Conservation (phyloP, 164 flowering plant genomes). For the Saururus chinensis region DNA sequence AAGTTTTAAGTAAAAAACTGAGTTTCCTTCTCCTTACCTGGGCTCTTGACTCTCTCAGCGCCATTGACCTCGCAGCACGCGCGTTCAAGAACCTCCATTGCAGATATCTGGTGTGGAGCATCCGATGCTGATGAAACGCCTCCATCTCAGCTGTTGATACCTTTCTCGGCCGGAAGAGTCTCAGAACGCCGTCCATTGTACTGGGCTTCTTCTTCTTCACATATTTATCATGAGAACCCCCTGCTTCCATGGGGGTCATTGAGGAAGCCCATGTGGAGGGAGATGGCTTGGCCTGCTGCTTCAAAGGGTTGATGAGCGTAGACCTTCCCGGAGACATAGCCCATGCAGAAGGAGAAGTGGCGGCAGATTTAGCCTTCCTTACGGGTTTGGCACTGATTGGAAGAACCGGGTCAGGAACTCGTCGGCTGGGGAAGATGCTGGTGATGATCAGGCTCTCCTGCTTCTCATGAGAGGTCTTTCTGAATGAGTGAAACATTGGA, state of each 20-base stretch:
- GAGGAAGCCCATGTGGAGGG: not conserved
- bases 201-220: slow-evolving; percentile 9
- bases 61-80: slow-evolving; percentile 32
- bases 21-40: slow-evolving; percentile 30
- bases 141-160: slow-evolving; percentile 22
- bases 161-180: slow-evolving; percentile 46
- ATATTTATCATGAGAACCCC: not conserved
- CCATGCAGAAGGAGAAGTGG: slow-evolving; percentile 62
- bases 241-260: not conserved
- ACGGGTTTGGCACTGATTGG: not conserved
- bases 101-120: slow-evolving; percentile 39
- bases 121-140: slow-evolving; percentile 32
- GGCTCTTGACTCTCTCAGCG: slow-evolving; percentile 19
- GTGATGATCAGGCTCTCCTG: slow-evolving; percentile 2
- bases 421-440: slow-evolving; percentile 1
- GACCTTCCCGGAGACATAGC: slow-evolving; percentile 63
- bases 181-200: slow-evolving; percentile 38
- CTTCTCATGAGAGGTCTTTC: slow-evolving; percentile 2
- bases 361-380: slow-evolving; percentile 13
- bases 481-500: not conserved
- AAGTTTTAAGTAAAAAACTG: too few relatives aligned
- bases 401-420: not conserved
- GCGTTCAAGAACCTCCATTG: slow-evolving; percentile 81
- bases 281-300: slow-evolving; percentile 4
- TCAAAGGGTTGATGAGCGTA: slow-evolving; percentile 4